Evolutionary conservation across 768 basidiomycete genomes (phyloP).

Genomic region (Trametes punicea): DNA sequence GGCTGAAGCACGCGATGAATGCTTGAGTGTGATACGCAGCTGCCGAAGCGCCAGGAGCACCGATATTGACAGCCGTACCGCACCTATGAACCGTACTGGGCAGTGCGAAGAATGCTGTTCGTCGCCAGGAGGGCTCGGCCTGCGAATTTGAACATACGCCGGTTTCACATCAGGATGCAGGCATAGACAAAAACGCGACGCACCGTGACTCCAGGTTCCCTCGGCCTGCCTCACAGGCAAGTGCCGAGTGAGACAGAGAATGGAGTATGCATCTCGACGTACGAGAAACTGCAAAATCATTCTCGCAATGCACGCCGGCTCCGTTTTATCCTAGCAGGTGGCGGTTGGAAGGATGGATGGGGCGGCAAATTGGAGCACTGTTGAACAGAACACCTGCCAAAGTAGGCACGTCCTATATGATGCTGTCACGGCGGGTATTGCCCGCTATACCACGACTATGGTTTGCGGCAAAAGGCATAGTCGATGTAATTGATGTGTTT

Average conservation of each 20-base stretch:
- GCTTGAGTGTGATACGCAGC: constrained; percentile 4
- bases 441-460: no score
- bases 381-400: constrained; percentile 5
- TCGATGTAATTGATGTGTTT: no score
- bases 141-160: not conserved
- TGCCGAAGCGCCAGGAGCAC: not conserved
- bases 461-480: no score
- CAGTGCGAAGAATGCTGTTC: not conserved
- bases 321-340: not conserved
- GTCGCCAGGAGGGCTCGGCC: not conserved
- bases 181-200: not conserved
- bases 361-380: not conserved
- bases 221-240: not conserved
- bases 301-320: not conserved
- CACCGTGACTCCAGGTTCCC: not conserved
- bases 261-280: not conserved
- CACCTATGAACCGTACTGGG: not conserved
- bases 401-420: not conserved
- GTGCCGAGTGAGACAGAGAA: not conserved
- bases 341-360: not conserved
- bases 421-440: not conserved
- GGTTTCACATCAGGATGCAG: constrained; percentile 1
- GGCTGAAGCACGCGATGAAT: not conserved
- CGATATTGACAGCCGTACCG: not conserved
- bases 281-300: not conserved